Conservation (phyloP, 345 rosid genomes). For the Bruguiera parviflora region DNA sequence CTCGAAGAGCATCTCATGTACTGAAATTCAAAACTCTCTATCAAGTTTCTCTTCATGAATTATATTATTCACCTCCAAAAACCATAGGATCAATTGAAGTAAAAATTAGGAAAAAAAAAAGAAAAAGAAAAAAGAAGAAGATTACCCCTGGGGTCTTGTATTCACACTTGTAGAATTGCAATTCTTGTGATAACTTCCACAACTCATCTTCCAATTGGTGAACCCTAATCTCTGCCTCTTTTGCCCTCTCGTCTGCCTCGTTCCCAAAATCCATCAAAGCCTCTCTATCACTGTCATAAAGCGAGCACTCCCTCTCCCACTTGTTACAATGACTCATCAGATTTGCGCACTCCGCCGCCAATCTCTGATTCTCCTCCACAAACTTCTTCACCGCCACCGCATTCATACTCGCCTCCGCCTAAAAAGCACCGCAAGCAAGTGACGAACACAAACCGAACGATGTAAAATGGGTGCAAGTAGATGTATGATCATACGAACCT, state of each 20-base stretch:
- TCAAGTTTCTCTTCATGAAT: no score
- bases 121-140: not conserved
- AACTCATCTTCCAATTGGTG: slow-evolving; percentile 57
- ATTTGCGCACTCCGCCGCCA: slow-evolving; percentile 67
- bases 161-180: slow-evolving; percentile 39
- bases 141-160: slow-evolving; percentile 39
- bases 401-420: slow-evolving; percentile 73
- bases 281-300: slow-evolving; percentile 71
- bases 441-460: not conserved
- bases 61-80: not conserved
- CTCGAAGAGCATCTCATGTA: no score
- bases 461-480: not conserved
- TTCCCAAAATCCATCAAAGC: slow-evolving; percentile 90
- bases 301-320: slow-evolving; percentile 70
- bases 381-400: slow-evolving; percentile 84
- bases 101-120: not conserved
- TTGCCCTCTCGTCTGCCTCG: slow-evolving; percentile 85
- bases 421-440: slow-evolving; percentile 3
- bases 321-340: slow-evolving; percentile 69
- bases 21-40: no score
- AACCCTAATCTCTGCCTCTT: slow-evolving; percentile 66
- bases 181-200: slow-evolving; percentile 39
- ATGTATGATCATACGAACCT: slow-evolving; percentile 35
- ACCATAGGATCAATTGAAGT: not conserved
- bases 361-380: slow-evolving; percentile 81